Base-by-base conservation (phyloP, 345 rosid genomes). In the Hevea brasiliensis region DNA sequence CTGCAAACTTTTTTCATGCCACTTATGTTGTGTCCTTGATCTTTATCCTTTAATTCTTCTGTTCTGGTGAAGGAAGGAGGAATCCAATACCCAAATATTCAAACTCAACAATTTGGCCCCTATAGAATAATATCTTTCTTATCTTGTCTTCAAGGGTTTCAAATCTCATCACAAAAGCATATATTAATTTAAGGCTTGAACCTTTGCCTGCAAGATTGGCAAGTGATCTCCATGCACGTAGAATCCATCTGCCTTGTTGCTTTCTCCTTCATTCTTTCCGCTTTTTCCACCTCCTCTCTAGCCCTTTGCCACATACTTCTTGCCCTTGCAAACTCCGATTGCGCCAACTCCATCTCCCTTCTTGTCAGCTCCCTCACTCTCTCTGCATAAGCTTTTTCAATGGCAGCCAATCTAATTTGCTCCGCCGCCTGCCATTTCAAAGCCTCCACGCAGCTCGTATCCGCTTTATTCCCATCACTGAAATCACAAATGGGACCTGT, bases 401-500 rank as follows among this genome's bases (percentile, higher is more conserved):
- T 85, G 0, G 98, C 88, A 0, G 97, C 96, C 68, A 92, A 47
- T 23, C 96, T 84, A 56, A 92, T 91, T 68, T 89, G 96, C 89
- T 95, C 99, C 17, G 92, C 90, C 61, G 99, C 91, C 79, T 92
- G 92, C 99, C 96, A 92, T 76, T 90, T 95, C 81, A 95, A 15
- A 5, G 92, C 86, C 77, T 89, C 90, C 3, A 91, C 84, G 60
- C 84, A 79, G 17, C 86, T 68, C 0, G 77, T 17, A 4, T 76
- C 86, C 0, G 66, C 65, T 51, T 72, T 79, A 32, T 32, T 79
- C 17, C 63, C 85, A 12, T 45, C 83, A 7, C 73, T 74, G 14
- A 71, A 78, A 8, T 76, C 84, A 32, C 79, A 82, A 27, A 76
- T 75, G 61, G 85, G 61, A 0, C 82, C 77, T 3, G 81, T 51